Evolutionary conservation across 805 yeast species (phyloP), one percentile per base, ranked within the genome.

Genomic region (Candida montana): DNA sequence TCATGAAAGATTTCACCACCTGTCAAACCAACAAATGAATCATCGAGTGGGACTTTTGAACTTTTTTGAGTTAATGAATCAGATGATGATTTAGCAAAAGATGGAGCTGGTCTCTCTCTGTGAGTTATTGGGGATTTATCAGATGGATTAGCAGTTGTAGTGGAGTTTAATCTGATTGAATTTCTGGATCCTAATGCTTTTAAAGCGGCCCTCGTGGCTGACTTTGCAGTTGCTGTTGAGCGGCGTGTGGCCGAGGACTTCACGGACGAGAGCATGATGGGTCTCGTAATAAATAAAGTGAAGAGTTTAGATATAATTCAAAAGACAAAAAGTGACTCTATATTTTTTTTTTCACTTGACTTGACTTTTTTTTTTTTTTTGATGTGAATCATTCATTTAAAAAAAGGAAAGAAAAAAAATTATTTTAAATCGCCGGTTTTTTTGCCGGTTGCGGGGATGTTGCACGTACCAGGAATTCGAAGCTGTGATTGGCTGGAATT

Each of bases 1-100:
- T 91, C 98, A 64, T 91, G 97, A 71, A 93, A 93, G 48, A 93
- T 90, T 68, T 93, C 93, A 54, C 99, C 99, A 50, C 99, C 99
- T n/a, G 96, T 83, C 54, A 89, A 75, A 15, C 99, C 99, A 41
- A 93, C 89, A 57, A 91, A 81, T 5, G 96, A 84, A 56, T 83
- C 90, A 57, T 85, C 95, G 82, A 43, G 53, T 57, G 12, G 18
- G 20, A 1, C 29, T 7, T 4, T 39, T 31, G 11, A 33, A 34
- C 26, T 41, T 39, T 15, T 28, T 17, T 3, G 32, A 13, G 13
- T n/a, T n/a, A n/a, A n/a, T n/a, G 27, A 31, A 5, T 41, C 39
- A 26, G 50, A 36, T 10, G 48, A 43, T 2, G 49, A 34, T 21
- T 47, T 41, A 15, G 59, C 59, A 31, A 56, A 55, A 13, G 52